Base-by-base conservation (phyloP, 129 eudicot species). In the Flaveria robusta region DNA sequence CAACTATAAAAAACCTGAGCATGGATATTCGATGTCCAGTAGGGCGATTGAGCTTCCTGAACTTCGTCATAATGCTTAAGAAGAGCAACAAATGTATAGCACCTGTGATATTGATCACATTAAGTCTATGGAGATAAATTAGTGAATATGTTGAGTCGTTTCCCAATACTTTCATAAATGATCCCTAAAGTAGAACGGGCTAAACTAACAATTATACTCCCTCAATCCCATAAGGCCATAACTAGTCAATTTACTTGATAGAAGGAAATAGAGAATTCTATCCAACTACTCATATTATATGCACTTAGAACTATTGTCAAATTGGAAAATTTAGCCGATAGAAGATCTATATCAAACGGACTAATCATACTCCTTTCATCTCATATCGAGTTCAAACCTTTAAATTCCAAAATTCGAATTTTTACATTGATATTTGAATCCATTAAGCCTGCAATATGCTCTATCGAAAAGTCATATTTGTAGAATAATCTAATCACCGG, bases 31-130 rank as follows among this genome's bases (percentile, higher is more conserved):
- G 88, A 79, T 93, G 98, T 60, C 89, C 96, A 2, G 98, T 88
- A 0, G 95, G 92, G 3, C 96, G 92, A 86, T 85, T 85, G 47
- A 93, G 96, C 88, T 93, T 90, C 87, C 98, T 88, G 55, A 93
- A 72, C 75, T 93, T 93, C 11, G 96, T 93, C 98, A 90, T 92
- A 55, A 60, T 34, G 74, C n/a, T 65, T 66, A 15, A 65, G 27
- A 47, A 50, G 18, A 64, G 20, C 50, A 34, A 20, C 66, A 76
- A 46, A 65, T 34, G 52, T 66, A 66, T 18, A 76, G 14, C 66
- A 65, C 80, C 80, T 76, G 73, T 11, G 14, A 66, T 29, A 39
- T 47, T 34, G 39, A 34, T 1, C 39, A 34, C 7, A 34, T 1
- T 1, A 34, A 34, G 39, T 34, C 4, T 34, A 7, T 34, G 24